Evolutionary conservation across 1,284 basidiomycete species (phyloP).

Genomic region (Cerioporus squamosus): DNA sequence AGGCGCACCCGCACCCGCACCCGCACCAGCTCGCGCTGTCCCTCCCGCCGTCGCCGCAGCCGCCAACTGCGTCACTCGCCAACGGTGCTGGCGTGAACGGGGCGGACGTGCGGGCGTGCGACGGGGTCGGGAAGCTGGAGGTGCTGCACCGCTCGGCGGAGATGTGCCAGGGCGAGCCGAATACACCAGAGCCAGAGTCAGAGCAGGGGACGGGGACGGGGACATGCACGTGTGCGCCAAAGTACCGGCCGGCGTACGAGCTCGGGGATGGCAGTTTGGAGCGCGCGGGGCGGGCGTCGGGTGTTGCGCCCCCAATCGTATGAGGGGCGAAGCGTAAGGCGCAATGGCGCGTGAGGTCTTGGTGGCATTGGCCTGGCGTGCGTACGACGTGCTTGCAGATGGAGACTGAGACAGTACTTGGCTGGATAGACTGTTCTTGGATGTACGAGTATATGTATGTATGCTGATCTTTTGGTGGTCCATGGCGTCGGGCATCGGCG

Average conservation of each 20-base stretch:
- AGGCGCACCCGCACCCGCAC: slow-evolving; percentile 17
- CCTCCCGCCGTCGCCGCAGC: not conserved
- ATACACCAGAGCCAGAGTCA: no score
- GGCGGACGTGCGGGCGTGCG: not conserved
- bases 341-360: no score
- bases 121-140: not conserved
- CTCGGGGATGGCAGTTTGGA: slow-evolving; percentile 79
- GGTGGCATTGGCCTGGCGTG: no score
- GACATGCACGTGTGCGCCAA: slow-evolving; percentile 24
- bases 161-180: slow-evolving; percentile 3
- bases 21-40: slow-evolving; percentile 17
- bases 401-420: not conserved
- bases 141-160: slow-evolving; percentile 4
- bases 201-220: not conserved
- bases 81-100: not conserved
- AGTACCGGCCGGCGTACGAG: slow-evolving; percentile 81
- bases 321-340: no score
- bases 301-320: not conserved
- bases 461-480: no score
- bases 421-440: no score
- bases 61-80: not conserved
- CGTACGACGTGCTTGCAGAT: not conserved
- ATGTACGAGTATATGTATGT: no score
- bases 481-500: no score
- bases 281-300: slow-evolving; percentile 45